A percentile compares a stretch with the other conserved stretches of the same genome.
Evolutionary conservation across 805 yeast species (phyloP).

Genomic region (Yamadazyma sp.): DNA sequence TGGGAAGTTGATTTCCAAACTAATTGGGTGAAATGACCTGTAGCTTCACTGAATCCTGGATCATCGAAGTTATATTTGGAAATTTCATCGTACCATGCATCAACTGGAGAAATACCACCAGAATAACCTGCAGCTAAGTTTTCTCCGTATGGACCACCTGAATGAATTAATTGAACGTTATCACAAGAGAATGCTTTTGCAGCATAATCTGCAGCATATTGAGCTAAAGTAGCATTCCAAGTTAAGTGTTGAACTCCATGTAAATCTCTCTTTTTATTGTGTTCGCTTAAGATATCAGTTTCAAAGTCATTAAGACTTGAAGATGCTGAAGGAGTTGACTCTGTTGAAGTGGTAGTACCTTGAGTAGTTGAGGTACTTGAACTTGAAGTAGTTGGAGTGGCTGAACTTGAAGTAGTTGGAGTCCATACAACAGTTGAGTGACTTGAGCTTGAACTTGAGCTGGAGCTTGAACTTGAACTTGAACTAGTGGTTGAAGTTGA

Average conservation of each 20-base stretch:
- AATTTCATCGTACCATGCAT: slow-evolving; percentile 75
- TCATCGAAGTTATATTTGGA: slow-evolving; percentile 47
- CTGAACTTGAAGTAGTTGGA: slow-evolving; percentile 7
- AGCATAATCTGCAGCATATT: slow-evolving; percentile 46
- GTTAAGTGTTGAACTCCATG: slow-evolving; percentile 26
- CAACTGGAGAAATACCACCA: slow-evolving; percentile 56
- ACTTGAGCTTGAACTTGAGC: slow-evolving; percentile 12
- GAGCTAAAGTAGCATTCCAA: slow-evolving; percentile 34
- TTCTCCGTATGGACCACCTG: slow-evolving; percentile 70
- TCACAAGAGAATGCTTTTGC: slow-evolving; percentile 49
- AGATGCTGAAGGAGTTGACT: slow-evolving; percentile 14
- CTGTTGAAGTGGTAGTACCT: slow-evolving; percentile 13
- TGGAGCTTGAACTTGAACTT: slow-evolving; percentile 6
- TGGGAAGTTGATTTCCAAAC: slow-evolving; percentile 62
- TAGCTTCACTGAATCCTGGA: slow-evolving; percentile 49
- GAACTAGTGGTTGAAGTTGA: slow-evolving; percentile 11
- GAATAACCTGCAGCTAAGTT: slow-evolving; percentile 70
- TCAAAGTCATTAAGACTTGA: slow-evolving; percentile 19
- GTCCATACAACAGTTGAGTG: slow-evolving; percentile 8
- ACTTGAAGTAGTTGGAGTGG: slow-evolving; percentile 13
- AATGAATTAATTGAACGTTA: slow-evolving; percentile 60
- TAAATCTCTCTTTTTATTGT: slow-evolving; percentile 37
- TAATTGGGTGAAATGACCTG: slow-evolving; percentile 80
- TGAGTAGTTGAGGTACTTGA: slow-evolving; percentile 11
- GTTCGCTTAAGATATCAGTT: slow-evolving; percentile 30